These are phyloP conservation scores for Salvia splendens DNA, from an alignment of 257 asterid genomes.

Conservation along the genomic window DNA sequence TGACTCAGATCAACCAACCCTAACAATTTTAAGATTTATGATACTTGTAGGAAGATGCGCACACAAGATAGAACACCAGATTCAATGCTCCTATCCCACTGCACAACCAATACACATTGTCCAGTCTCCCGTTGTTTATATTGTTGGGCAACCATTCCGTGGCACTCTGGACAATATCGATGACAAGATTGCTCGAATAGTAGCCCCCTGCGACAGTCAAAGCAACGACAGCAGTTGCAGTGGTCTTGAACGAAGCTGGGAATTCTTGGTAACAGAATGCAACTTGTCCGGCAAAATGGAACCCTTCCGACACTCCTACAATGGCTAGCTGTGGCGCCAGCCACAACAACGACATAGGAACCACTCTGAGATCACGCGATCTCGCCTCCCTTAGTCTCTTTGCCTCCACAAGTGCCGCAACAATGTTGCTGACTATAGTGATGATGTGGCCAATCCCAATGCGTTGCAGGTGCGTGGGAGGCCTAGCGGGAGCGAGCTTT, in stretches of 20 bases:
- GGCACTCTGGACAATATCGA: constrained; percentile 38
- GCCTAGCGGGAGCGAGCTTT: constrained; percentile 29
- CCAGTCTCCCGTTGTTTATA: constrained; percentile 62
- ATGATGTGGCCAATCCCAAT: constrained; percentile 52
- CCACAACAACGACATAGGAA: constrained; percentile 56
- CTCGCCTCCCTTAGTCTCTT: constrained; percentile 40
- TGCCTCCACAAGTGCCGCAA: constrained; percentile 54
- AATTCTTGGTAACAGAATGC: constrained; percentile 62
- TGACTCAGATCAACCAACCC: too few species aligned
- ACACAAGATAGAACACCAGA: constrained; percentile 47
- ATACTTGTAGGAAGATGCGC: constrained; percentile 40
- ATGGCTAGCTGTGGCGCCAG: constrained; percentile 50
- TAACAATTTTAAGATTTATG: constrained; percentile 16
- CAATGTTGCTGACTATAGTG: constrained; percentile 48
- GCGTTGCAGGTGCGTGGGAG: constrained; percentile 58
- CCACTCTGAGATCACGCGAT: constrained; percentile 20
- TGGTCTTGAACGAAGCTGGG: constrained; percentile 48
- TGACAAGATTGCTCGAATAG: constrained; percentile 42
- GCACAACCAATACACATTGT: constrained; percentile 65
- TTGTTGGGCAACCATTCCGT: constrained; percentile 69
- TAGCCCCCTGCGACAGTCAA: constrained; percentile 49
- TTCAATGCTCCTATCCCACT: constrained; percentile 49
- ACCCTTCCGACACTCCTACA: constrained; percentile 60
- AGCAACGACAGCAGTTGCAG: constrained; percentile 54
- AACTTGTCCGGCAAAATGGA: constrained; percentile 59